Evolutionary conservation across 163 green algal species (phyloP).

Genomic region (Scenedesmus sp.): DNA sequence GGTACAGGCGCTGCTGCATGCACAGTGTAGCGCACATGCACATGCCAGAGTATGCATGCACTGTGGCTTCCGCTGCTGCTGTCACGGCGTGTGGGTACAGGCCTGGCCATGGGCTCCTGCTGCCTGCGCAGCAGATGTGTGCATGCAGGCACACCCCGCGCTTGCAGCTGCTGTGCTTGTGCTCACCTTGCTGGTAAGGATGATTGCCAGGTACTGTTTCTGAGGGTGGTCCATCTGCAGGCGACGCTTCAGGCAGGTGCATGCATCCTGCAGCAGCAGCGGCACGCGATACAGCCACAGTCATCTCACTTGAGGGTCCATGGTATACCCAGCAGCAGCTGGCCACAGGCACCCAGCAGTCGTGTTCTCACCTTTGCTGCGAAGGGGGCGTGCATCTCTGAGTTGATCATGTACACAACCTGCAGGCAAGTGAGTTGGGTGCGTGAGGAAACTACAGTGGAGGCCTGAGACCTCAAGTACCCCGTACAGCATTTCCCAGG

Average conservation of each 20-base stretch:
- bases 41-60: neutral
- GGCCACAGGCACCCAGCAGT: neutral
- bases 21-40: neutral
- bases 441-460: neutral
- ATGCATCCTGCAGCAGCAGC: constrained; percentile 39
- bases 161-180: neutral
- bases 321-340: neutral
- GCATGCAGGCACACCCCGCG: neutral
- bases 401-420: constrained; percentile 57
- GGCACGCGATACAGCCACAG: neutral
- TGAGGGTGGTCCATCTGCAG: constrained; percentile 74
- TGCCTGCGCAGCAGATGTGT: neutral
- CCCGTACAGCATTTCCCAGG: neutral
- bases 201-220: constrained; percentile 73
- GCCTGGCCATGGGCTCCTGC: neutral
- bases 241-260: constrained; percentile 57
- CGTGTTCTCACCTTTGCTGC: constrained; percentile 33
- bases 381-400: constrained; percentile 29
- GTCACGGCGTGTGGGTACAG: neutral
- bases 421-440: constrained; percentile 4
- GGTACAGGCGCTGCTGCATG: neutral
- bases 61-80: neutral
- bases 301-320: neutral
- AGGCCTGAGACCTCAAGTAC: neutral
- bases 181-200: constrained; percentile 63